Percentiles rank a stretch among this genome's conserved stretches.
Evolutionary conservation across 225 moss, liverwort and hornwort species (phyloP).

Genomic region (Lunularia cruciata): DNA sequence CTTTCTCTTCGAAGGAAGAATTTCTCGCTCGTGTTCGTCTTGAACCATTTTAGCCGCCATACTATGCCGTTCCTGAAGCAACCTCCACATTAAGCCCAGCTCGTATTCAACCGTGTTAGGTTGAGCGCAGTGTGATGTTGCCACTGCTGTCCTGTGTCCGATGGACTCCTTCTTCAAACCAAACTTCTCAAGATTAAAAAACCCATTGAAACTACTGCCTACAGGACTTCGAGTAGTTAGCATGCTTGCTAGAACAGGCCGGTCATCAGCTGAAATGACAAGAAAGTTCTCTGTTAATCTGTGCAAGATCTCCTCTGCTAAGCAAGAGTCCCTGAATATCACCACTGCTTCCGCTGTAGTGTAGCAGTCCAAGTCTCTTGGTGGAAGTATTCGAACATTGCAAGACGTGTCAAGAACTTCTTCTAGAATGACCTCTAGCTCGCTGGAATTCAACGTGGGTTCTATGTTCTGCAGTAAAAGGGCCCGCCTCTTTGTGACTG

Average conservation of each 20-base stretch:
- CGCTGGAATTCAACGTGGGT: constrained; percentile 32
- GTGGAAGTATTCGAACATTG: constrained; percentile 41
- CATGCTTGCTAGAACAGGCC: constrained; percentile 39
- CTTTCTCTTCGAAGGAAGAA: no score
- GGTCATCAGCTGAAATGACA: constrained; percentile 35
- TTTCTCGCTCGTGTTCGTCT: no score
- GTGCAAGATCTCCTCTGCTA: constrained; percentile 26
- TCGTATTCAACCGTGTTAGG: constrained; percentile 43
- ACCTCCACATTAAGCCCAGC: constrained; percentile 36
- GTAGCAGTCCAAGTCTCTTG: constrained; percentile 28
- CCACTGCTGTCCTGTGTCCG: constrained; percentile 18
- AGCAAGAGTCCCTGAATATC: constrained; percentile 16
- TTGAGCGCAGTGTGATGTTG: constrained; percentile 45
- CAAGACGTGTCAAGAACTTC: constrained; percentile 24
- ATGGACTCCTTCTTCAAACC: neutral
- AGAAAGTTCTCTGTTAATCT: constrained; percentile 32
- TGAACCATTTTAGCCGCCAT: no score
- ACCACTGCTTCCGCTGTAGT: constrained; percentile 38
- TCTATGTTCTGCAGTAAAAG: constrained; percentile 34
- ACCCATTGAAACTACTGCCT: constrained; percentile 18
- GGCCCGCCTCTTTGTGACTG: constrained; percentile 25
- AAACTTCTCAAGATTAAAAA: constrained; percentile 28
- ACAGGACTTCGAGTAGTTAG: neutral
- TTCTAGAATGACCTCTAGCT: constrained; percentile 36
- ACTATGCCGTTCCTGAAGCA: constrained; percentile 40